These are phyloP conservation scores for Alloascoidea africana DNA, from an alignment of 805 yeast species.

Conservation along the genomic window DNA sequence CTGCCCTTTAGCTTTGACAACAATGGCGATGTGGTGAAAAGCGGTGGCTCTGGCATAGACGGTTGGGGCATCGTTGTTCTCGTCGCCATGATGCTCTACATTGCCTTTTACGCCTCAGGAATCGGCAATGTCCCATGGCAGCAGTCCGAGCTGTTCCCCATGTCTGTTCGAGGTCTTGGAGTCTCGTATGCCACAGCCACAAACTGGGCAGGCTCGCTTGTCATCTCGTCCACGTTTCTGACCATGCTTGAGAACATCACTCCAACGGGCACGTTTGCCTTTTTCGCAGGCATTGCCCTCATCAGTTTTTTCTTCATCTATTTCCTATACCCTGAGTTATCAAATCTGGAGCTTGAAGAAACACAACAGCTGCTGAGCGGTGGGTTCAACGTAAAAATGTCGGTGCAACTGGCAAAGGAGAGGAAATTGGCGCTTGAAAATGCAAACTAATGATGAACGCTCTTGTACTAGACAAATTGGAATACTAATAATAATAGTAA, in stretches of 20 bases:
- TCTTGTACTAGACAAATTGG: no score
- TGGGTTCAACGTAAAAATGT: constrained; percentile 74
- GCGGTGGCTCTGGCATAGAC: constrained; percentile 24
- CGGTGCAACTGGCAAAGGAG: constrained; percentile 35
- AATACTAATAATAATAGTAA: no score
- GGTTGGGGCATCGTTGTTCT: constrained; percentile 87
- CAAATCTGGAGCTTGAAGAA: constrained; percentile 84
- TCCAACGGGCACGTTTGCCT: constrained; percentile 87
- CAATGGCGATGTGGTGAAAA: constrained; percentile 27
- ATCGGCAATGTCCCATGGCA: constrained; percentile 99
- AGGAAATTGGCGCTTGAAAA: constrained; percentile 14
- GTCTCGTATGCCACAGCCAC: constrained; percentile 83
- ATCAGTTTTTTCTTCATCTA: constrained; percentile 59
- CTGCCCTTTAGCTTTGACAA: constrained; percentile 51
- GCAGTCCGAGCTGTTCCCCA: constrained; percentile 89
- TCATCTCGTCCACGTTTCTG: constrained; percentile 81
- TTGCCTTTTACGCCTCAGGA: constrained; percentile 86
- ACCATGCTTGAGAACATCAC: constrained; percentile 90
- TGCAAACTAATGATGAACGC: background rate
- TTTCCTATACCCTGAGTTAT: constrained; percentile 85
- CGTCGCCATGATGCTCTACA: constrained; percentile 72
- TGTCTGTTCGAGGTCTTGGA: constrained; percentile 85
- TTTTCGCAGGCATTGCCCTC: constrained; percentile 72
- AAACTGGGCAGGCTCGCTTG: constrained; percentile 91
- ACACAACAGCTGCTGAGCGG: constrained; percentile 66